Evolutionary conservation across 306 rosid species (phyloP), one percentile per base, ranked within the genome.

Genomic region (Cucurbita moschata): DNA sequence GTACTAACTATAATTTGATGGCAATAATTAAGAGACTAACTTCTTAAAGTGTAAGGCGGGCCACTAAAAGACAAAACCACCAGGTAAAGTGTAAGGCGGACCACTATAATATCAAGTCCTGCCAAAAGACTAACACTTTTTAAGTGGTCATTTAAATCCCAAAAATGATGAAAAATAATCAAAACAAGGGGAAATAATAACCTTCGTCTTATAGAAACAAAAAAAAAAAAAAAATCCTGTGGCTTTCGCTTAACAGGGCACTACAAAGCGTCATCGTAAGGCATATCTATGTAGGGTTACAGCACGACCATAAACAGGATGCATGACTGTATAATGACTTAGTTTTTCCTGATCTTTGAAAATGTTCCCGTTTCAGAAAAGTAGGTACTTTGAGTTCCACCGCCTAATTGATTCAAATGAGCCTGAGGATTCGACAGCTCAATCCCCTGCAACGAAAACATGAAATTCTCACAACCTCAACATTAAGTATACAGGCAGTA

Each of bases 401-500:
- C 80, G 26, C 97, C 99, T 79, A 94, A 92, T 84, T 90, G 98
- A 81, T 93, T 92, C 21, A 87, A 88, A 82, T 87, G 96, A 72
- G 97, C 99, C 85, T 94, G 97, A 50, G 97, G 99, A 81, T 94
- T 94, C 9, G 96, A 69, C 56, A 94, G 95, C 86, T 94, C 97
- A 57, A 91, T 94, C 15, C 99, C 99, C 97, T 94, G 54, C 12
- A 75, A 37, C 16, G 56, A 62, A 44, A 54, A 37, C 12, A 10
- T 14, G n/a, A 61, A 81, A 23, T 23, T 52, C n/a, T 78, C 50
- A 16, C 9, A 39, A n/a, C 26, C 55, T 15, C 16, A 21, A 26
- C 7, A 26, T 58, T 57, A 56, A 55, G 44, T 51, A 56, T 12
- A 40, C 30, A 26, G 2, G 39, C 42, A 7, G 14, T 39, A 67